Conservation (phyloP, 116 monocot genomes). For the Posidonia oceanica region DNA sequence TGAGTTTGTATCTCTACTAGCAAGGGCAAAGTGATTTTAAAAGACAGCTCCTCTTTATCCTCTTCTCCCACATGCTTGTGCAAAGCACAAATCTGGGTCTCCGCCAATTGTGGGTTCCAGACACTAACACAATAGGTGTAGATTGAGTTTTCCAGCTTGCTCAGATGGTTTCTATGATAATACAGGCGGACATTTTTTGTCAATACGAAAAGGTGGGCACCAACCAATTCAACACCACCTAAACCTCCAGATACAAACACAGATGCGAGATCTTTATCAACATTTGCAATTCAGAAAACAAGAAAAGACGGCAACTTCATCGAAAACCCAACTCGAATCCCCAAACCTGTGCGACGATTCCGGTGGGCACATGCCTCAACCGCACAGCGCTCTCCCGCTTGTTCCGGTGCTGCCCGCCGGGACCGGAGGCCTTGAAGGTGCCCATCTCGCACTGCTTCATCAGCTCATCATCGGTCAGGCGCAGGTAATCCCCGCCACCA, state of each 20-base stretch:
- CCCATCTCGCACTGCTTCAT: conserved; percentile 84
- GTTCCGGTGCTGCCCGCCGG: conserved; percentile 96
- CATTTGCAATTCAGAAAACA: too few relatives aligned
- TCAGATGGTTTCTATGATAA: too few relatives aligned
- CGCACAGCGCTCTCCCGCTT: conserved; percentile 94
- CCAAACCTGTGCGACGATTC: conserved; percentile 67
- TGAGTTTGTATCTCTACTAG: too few relatives aligned
- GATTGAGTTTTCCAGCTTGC: too few relatives aligned
- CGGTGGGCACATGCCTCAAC: conserved; percentile 75
- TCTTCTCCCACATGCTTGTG: too few relatives aligned
- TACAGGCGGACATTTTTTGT: too few relatives aligned
- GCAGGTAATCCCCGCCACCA: conserved; percentile 29
- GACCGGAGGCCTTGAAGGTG: conserved; percentile 88
- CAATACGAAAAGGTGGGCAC: too few relatives aligned
- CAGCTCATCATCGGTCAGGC: conserved; percentile 59
- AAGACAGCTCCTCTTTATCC: too few relatives aligned
- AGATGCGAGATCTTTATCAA: not conserved
- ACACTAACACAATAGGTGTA: too few relatives aligned
- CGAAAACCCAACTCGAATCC: not conserved
- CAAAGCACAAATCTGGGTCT: too few relatives aligned
- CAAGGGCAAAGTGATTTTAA: too few relatives aligned
- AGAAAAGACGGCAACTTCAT: not conserved
- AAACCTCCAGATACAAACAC: not conserved
- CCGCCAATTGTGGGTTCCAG: too few relatives aligned
- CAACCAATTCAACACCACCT: not conserved